Conservation (phyloP, 225 moss, liverwort and hornwort genomes). For the Ulota crispa region DNA sequence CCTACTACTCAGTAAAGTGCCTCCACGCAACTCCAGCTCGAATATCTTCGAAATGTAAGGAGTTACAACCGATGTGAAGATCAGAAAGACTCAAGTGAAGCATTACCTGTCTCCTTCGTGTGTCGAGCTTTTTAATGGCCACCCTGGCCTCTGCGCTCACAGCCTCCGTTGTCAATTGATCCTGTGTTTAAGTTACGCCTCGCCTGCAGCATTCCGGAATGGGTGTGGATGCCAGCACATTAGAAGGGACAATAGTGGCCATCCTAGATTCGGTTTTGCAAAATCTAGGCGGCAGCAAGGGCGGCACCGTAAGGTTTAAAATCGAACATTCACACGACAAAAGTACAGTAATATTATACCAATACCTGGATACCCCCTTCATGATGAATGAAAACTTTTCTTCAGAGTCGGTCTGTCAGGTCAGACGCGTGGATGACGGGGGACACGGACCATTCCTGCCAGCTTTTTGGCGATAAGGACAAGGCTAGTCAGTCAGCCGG, state of each 20-base stretch:
- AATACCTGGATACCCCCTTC: too few species aligned
- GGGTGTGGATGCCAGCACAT: neutral
- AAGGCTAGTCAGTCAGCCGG: slow-evolving; percentile 2
- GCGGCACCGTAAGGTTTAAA: neutral
- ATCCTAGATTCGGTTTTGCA: slow-evolving; percentile 11
- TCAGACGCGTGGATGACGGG: slow-evolving; percentile 3
- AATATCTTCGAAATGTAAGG: neutral
- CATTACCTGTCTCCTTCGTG: neutral
- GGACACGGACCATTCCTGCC: neutral
- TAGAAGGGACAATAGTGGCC: neutral
- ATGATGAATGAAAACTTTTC: neutral
- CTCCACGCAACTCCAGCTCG: neutral
- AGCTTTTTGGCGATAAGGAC: neutral
- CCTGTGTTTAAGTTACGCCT: neutral
- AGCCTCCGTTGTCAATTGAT: neutral
- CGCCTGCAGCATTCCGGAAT: neutral
- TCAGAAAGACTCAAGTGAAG: neutral
- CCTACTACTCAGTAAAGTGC: neutral
- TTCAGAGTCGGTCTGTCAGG: neutral
- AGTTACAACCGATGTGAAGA: neutral
- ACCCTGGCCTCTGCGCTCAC: neutral
- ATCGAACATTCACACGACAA: neutral
- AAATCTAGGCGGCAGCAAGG: neutral
- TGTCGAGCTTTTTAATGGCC: neutral
- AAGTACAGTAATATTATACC: too few species aligned